These are phyloP conservation scores for Pulveroboletus sp. DNA, from an alignment of 768 basidiomycete genomes.

Conservation along the genomic window DNA sequence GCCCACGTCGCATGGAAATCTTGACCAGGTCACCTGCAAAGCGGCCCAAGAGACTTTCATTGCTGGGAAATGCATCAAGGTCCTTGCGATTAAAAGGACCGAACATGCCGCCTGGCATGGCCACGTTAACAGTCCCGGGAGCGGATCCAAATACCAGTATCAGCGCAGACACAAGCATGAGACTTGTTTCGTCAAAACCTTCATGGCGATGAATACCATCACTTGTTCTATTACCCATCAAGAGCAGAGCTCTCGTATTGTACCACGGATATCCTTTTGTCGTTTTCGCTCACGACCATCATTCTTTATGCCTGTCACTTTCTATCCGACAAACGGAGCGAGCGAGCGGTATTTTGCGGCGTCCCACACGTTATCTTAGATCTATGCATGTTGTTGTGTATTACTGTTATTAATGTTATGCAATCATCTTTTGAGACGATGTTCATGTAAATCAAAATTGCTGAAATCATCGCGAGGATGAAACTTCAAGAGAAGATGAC, in stretches of 20 bases:
- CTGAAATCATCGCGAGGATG: not conserved
- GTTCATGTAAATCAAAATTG: not conserved
- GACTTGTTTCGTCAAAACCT: conserved; percentile 39
- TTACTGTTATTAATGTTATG: conserved; percentile 13
- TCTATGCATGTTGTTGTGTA: conserved; percentile 27
- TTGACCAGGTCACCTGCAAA: conserved; percentile 52
- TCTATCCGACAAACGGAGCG: conserved; percentile 7
- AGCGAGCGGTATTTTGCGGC: not conserved
- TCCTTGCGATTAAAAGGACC: conserved; percentile 33
- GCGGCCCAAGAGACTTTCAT: conserved; percentile 53
- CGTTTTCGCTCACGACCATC: conserved; percentile 6
- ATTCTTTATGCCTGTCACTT: conserved; percentile 14
- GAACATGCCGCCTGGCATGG: conserved; percentile 30
- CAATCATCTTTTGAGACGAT: conserved; percentile 2
- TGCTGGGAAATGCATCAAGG: conserved; percentile 40
- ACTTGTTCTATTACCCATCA: conserved; percentile 7
- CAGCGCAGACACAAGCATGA: conserved; percentile 48
- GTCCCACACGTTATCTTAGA: conserved; percentile 24
- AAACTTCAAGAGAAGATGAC: not conserved
- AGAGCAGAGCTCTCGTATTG: conserved; percentile 16
- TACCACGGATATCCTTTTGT: conserved; percentile 13
- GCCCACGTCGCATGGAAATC: conserved; percentile 41
- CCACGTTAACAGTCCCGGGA: conserved; percentile 30
- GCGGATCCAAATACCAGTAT: conserved; percentile 41
- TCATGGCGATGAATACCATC: conserved; percentile 50